These are phyloP conservation scores for Fragaria vesca DNA, from an alignment of 306 rosid species.

Conservation along the genomic window DNA sequence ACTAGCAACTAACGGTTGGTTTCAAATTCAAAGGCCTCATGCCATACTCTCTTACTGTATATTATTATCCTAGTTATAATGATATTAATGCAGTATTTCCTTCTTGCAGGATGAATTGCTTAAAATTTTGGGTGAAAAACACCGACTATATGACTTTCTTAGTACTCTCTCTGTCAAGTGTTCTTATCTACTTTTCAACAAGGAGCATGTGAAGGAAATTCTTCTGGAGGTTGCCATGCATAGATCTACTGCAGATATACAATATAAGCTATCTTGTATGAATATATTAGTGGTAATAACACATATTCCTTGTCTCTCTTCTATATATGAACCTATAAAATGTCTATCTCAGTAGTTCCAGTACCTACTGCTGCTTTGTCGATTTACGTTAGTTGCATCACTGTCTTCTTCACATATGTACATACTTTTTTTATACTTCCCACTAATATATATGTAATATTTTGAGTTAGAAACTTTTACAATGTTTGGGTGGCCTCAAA, in stretches of 20 bases:
- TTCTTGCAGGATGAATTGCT: conserved; percentile 79
- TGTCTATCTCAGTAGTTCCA: neutral
- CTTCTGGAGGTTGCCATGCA: conserved; percentile 57
- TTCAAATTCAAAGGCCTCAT: conserved; percentile 6
- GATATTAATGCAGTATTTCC: conserved; percentile 16
- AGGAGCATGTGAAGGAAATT: conserved; percentile 82
- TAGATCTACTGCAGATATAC: conserved; percentile 54
- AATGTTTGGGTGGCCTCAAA: neutral
- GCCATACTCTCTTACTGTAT: neutral
- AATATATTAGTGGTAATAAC: conserved; percentile 80
- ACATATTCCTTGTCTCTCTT: conserved; percentile 19
- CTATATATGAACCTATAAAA: neutral
- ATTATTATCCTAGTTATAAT: neutral
- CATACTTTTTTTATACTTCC: neutral
- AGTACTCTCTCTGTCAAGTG: conserved; percentile 70
- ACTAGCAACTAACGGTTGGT: neutral
- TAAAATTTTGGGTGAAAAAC: conserved; percentile 84
- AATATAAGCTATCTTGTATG: conserved; percentile 56
- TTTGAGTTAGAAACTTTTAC: neutral
- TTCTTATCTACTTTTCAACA: conserved; percentile 87
- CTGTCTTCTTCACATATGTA: neutral
- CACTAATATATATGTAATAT: conserved; percentile 11
- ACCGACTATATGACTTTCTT: conserved; percentile 79
- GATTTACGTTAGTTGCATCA: neutral
- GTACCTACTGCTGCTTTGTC: neutral